These are phyloP conservation scores for Lepidium aucheri DNA, from an alignment of 345 rosid genomes.

Conservation along the genomic window DNA sequence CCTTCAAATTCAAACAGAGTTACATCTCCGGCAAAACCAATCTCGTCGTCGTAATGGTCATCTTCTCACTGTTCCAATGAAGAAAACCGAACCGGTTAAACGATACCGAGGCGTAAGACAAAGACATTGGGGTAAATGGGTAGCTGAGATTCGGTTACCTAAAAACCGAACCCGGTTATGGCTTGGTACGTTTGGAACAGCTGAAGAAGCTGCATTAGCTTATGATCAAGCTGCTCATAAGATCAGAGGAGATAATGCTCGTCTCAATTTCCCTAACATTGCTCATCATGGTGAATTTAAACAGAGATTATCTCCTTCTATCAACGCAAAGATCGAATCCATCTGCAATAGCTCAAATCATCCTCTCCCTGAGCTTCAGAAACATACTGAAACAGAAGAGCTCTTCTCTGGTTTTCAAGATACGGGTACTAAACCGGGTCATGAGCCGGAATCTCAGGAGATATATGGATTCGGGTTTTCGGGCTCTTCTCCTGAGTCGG, in stretches of 20 bases:
- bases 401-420: slow-evolving; percentile 2
- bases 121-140: slow-evolving; percentile 97
- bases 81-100: slow-evolving; percentile 43
- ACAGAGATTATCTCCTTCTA: slow-evolving; percentile 59
- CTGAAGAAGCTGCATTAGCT: slow-evolving; percentile 86
- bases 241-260: slow-evolving; percentile 72
- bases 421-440: slow-evolving; percentile 19
- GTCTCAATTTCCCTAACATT: slow-evolving; percentile 71
- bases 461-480: slow-evolving; percentile 19
- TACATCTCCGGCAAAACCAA: slow-evolving; percentile 20
- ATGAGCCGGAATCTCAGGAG: neutral
- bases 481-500: slow-evolving; percentile 18
- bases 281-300: slow-evolving; percentile 39
- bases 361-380: slow-evolving; percentile 36
- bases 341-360: slow-evolving; percentile 37
- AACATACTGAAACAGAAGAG: slow-evolving; percentile 20
- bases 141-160: slow-evolving; percentile 84
- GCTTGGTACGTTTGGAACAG: slow-evolving; percentile 93
- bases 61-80: slow-evolving; percentile 44
- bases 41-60: slow-evolving; percentile 11
- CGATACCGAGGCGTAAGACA: slow-evolving; percentile 89
- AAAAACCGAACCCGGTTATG: slow-evolving; percentile 89
- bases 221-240: slow-evolving; percentile 81
- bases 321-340: slow-evolving; percentile 68
- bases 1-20: slow-evolving; percentile 57